Percentiles rank a stretch among this genome's conserved stretches.
Conservation (phyloP, 192 early-diverging fungal species). For the Chytriomyces hyalinus region DNA sequence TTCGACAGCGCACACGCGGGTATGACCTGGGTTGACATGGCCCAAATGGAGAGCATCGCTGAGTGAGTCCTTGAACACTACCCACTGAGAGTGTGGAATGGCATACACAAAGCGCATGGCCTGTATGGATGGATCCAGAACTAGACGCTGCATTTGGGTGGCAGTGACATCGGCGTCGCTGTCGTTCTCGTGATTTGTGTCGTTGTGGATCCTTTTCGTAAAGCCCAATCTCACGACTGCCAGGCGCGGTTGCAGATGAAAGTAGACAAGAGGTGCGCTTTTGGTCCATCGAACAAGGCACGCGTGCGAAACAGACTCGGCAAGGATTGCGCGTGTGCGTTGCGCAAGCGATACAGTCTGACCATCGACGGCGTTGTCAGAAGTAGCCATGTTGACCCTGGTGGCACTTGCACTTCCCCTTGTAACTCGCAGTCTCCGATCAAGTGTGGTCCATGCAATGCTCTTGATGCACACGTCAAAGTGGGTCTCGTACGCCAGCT, state of each 20-base stretch:
- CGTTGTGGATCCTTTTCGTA: too few relatives aligned
- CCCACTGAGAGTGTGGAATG: conserved; percentile 15
- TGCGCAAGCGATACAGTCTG: too few relatives aligned
- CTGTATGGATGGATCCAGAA: background rate
- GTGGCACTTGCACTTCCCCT: too few relatives aligned
- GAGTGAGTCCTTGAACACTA: conserved; percentile 2
- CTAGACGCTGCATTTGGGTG: background rate
- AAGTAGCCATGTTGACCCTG: too few relatives aligned
- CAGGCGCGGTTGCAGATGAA: background rate
- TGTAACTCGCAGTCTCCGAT: too few relatives aligned
- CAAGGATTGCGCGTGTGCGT: background rate
- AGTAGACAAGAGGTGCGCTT: background rate
- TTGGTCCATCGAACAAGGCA: conserved; percentile 9
- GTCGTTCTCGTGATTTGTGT: too few relatives aligned
- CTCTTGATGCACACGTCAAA: too few relatives aligned
- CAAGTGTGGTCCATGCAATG: too few relatives aligned
- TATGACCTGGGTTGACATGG: background rate
- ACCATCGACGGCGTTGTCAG: too few relatives aligned
- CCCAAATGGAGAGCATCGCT: conserved; percentile 6
- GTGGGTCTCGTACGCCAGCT: too few relatives aligned
- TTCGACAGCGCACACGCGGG: conserved; percentile 8
- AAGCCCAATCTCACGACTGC: background rate
- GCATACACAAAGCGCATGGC: conserved; percentile 1
- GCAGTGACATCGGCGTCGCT: too few relatives aligned
- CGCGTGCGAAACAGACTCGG: conserved; percentile 9